Evolutionary conservation across 352 stramenopile genomes (phyloP).

Genomic region (Phytophthora sojae): DNA sequence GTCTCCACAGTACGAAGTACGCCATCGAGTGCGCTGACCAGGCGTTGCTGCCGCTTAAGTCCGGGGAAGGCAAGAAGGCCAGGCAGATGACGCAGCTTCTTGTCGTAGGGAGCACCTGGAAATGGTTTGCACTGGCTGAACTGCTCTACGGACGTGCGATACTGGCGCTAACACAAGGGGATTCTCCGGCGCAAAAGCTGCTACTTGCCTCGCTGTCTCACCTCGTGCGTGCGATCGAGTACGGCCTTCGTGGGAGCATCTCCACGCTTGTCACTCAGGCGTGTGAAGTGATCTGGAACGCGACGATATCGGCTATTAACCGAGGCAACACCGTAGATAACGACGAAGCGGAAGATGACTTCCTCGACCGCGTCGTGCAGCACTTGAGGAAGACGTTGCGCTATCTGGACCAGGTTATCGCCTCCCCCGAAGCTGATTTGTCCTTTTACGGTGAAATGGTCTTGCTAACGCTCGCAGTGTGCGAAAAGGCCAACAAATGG

Average conservation of each 20-base stretch:
- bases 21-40: conserved; percentile 65
- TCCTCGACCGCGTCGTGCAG: conserved; percentile 33
- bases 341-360: conserved; percentile 22
- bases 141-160: conserved; percentile 64
- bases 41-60: conserved; percentile 39
- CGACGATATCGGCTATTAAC: conserved; percentile 47
- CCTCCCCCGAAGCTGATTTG: conserved; percentile 4
- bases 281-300: conserved; percentile 86
- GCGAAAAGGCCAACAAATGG: conserved; percentile 61
- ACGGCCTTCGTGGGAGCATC: conserved; percentile 30
- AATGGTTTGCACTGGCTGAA: conserved; percentile 78
- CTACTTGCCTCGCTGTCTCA: conserved; percentile 61
- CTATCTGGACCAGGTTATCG: conserved; percentile 34
- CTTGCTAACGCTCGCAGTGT: conserved; percentile 59
- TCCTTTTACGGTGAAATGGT: conserved; percentile 64
- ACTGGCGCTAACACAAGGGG: conserved; percentile 51
- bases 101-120: conserved; percentile 49
- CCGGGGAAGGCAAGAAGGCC: conserved; percentile 17
- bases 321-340: conserved; percentile 19
- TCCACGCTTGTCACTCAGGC: conserved; percentile 50
- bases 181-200: conserved; percentile 53
- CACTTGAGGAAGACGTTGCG: conserved; percentile 33
- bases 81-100: conserved; percentile 23
- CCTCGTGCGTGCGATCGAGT: conserved; percentile 60
- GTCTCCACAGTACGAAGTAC: conserved; percentile 52